A percentile compares a stretch with the other conserved stretches of the same genome.
Conservation (phyloP, 129 eudicot species). For the Heracleum sosnowskyi region DNA sequence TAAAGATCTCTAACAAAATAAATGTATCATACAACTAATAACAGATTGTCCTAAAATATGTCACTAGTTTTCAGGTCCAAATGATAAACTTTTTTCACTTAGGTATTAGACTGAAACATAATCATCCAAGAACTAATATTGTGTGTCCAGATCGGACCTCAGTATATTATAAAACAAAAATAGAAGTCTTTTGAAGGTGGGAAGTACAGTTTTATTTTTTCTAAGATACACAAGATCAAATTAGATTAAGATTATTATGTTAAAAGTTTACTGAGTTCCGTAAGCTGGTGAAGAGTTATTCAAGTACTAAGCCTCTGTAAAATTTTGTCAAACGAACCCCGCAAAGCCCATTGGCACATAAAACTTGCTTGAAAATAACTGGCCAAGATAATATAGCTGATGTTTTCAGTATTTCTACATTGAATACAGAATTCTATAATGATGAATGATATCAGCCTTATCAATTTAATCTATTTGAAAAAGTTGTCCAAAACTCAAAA, state of each 20-base stretch:
- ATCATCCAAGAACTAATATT: neutral
- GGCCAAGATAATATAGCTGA: too few relatives aligned
- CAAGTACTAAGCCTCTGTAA: neutral
- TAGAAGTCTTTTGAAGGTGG: neutral
- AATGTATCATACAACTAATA: too few relatives aligned
- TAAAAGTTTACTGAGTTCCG: neutral
- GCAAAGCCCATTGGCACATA: neutral
- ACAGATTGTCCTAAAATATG: too few relatives aligned
- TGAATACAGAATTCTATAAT: neutral
- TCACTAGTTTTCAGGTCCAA: neutral
- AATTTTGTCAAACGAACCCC: neutral
- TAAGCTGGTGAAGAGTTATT: neutral
- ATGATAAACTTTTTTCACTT: neutral
- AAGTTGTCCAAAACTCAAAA: neutral
- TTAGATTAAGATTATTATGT: neutral
- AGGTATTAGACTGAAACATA: neutral
- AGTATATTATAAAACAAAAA: neutral
- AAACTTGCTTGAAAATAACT: neutral
- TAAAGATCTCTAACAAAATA: neutral
- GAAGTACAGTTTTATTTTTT: neutral
- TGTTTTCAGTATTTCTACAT: neutral
- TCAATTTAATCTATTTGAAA: neutral
- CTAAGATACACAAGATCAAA: neutral
- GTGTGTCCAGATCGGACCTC: neutral
- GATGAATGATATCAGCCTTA: neutral